A percentile compares a stretch with the other conserved stretches of the same genome.
Conservation (phyloP, 805 yeast species). For the Ogataea glucozyma region DNA sequence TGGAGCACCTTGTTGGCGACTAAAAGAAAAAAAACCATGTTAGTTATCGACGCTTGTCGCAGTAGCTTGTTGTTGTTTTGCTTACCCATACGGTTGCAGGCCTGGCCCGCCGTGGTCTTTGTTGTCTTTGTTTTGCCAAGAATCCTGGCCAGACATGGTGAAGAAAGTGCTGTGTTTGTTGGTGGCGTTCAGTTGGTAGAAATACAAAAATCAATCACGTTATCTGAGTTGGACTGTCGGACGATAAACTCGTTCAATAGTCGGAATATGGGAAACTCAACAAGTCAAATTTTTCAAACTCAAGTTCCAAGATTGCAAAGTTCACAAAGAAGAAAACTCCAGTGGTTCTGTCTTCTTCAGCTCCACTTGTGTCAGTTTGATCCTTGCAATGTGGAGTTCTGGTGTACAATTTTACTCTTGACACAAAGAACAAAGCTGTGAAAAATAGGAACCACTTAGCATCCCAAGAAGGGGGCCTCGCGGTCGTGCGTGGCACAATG, state of each 20-base stretch:
- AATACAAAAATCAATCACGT: too few species aligned
- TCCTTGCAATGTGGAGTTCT: too few species aligned
- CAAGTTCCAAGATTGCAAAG: too few species aligned
- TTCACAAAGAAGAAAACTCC: too few species aligned
- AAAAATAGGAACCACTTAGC: constrained; percentile 6
- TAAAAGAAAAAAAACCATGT: constrained; percentile 22
- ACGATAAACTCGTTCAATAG: too few species aligned
- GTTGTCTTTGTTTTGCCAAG: constrained; percentile 15
- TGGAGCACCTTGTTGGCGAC: constrained; percentile 55
- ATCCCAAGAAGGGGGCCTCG: constrained; percentile 8
- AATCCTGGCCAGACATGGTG: constrained; percentile 21
- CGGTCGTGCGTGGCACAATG: constrained; percentile 8
- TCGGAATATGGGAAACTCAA: too few species aligned
- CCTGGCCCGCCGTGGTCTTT: constrained; percentile 13
- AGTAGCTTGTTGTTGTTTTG: not conserved
- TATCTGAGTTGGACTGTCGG: too few species aligned
- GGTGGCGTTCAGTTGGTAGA: not conserved
- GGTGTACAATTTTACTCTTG: not conserved
- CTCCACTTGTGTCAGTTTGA: too few species aligned
- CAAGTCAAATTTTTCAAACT: too few species aligned
- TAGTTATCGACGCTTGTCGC: constrained; percentile 10
- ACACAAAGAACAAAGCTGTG: constrained; percentile 6
- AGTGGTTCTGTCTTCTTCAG: too few species aligned
- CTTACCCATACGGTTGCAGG: constrained; percentile 20
- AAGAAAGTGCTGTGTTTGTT: too few species aligned